Evolutionary conservation across 164 flowering plant species (phyloP), one percentile per base, ranked within the genome.

Genomic region (Piper longum): DNA sequence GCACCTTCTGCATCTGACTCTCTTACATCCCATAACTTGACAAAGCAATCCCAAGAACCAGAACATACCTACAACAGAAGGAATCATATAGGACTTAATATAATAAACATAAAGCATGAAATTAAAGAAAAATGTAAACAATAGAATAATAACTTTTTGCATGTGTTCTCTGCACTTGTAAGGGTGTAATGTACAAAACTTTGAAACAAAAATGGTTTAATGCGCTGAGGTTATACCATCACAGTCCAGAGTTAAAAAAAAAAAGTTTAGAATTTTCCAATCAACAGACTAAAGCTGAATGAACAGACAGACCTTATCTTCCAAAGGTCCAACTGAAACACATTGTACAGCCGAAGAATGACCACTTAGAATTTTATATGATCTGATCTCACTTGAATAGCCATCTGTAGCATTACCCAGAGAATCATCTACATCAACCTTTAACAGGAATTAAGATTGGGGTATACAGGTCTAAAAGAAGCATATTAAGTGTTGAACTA

Each of bases 31-130:
- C 96, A 91, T 67, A 91, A 70, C 70, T 82, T 88, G 68, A 95
- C 86, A 40, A 85, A 76, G 64, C 78, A 80, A 70, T 90, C 96
- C 97, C 96, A 85, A 26, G 95, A 91, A 60, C 99, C 96, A n/a
- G 97, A 95, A 68, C 97, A 95, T 16, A 91, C 74, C 97, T 95
- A 61, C 36, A 51, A n/a, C 17, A 59, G 16, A 48, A 14, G 14
- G 7, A 41, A 2, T 41, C 18, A 48, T 9, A 48, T 48, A 48
- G 0, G 3, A 48, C 52, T 14, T 2, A 48, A 2, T 14, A 48
- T 48, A 48, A 2, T 9, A 26, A 26, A 26, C 36, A 26, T 26
- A 26, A 26, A 26, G 36, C 36, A 26, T 26, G 36, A 26, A 26
- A 1, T 26, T 26, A 26, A 26, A 26, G 36, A 26, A 26, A 26